Percentiles rank a stretch among this genome's conserved stretches.
Conservation (phyloP, 768 basidiomycete species). For the Tylopilus subfusipes region DNA sequence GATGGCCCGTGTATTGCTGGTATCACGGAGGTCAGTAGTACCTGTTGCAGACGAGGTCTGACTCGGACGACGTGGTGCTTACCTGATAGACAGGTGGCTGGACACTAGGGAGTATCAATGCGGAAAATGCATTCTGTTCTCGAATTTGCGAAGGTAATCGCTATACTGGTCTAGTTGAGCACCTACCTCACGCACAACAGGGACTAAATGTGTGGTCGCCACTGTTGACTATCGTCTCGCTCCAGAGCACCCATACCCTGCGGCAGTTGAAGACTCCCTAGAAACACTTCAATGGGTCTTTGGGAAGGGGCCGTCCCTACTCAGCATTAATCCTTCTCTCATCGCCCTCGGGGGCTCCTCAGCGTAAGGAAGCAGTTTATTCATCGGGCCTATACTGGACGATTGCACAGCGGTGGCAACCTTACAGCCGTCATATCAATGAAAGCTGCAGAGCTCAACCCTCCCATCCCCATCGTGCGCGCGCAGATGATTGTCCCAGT, state of each 20-base stretch:
- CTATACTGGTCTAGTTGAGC: background rate
- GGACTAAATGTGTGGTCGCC: slow-evolving; percentile 33
- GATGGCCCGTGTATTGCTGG: slow-evolving; percentile 73
- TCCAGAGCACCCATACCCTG: slow-evolving; percentile 34
- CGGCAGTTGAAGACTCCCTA: slow-evolving; percentile 31
- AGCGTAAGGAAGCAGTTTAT: slow-evolving; percentile 39
- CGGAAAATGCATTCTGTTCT: slow-evolving; percentile 56
- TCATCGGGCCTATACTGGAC: background rate
- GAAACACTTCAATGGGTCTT: slow-evolving; percentile 36
- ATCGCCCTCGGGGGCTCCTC: slow-evolving; percentile 75
- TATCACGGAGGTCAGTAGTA: slow-evolving; percentile 62
- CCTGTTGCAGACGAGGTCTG: background rate
- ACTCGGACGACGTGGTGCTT: background rate
- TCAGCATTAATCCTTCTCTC: slow-evolving; percentile 46
- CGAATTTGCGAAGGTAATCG: slow-evolving; percentile 26
- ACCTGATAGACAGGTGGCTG: slow-evolving; percentile 54
- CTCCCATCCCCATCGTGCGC: slow-evolving; percentile 53
- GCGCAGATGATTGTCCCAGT: slow-evolving; percentile 73
- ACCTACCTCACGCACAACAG: slow-evolving; percentile 8
- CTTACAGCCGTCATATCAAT: slow-evolving; percentile 65
- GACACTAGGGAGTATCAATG: slow-evolving; percentile 65
- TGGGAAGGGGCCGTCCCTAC: slow-evolving; percentile 41
- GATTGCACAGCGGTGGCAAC: slow-evolving; percentile 59
- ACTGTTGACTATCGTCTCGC: slow-evolving; percentile 35
- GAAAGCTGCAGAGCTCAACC: slow-evolving; percentile 50